phyloP scores from a whole-genome alignment of 169 alveolate species.

The Eimeria brunetti region DNA sequence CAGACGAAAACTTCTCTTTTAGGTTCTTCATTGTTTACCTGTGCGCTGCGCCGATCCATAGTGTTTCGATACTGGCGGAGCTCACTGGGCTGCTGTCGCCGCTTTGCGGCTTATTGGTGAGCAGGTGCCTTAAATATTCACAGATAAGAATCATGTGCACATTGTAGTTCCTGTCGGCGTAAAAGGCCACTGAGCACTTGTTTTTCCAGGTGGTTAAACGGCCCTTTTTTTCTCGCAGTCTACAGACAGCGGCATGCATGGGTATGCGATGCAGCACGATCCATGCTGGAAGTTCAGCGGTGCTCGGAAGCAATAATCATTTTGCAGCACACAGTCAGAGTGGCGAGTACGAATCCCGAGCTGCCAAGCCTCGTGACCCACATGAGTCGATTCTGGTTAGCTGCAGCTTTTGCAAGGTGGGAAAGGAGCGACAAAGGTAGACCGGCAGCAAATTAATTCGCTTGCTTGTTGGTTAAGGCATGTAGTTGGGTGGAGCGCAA shows the following conservation, averaged over 20 bases:
- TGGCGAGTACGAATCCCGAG: constrained; percentile 58
- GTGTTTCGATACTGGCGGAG: constrained; percentile 73
- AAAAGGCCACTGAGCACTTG: not conserved
- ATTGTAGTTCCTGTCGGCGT: not conserved
- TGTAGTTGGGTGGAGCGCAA: no score
- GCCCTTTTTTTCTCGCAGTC: not conserved
- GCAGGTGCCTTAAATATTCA: not conserved
- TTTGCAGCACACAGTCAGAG: constrained; percentile 77
- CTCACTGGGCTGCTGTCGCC: constrained; percentile 78
- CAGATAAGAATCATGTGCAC: not conserved
- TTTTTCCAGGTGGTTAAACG: not conserved
- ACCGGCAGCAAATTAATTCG: not conserved
- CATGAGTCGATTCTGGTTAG: constrained; percentile 79
- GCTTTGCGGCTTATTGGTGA: constrained; percentile 79
- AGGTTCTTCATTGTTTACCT: not conserved
- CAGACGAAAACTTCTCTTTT: not conserved
- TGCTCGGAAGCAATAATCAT: constrained; percentile 75
- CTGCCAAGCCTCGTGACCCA: constrained; percentile 75
- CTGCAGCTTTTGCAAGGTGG: constrained; percentile 72
- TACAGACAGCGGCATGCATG: constrained; percentile 6
- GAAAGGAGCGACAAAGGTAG: not conserved
- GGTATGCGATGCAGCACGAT: constrained; percentile 57
- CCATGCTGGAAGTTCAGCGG: constrained; percentile 74
- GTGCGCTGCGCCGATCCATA: constrained; percentile 20
- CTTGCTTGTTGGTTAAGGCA: not conserved